These are phyloP conservation scores for Cladosporium sp. DNA, from an alignment of 2,329 filamentous ascomycete genomes.

Conservation along the genomic window DNA sequence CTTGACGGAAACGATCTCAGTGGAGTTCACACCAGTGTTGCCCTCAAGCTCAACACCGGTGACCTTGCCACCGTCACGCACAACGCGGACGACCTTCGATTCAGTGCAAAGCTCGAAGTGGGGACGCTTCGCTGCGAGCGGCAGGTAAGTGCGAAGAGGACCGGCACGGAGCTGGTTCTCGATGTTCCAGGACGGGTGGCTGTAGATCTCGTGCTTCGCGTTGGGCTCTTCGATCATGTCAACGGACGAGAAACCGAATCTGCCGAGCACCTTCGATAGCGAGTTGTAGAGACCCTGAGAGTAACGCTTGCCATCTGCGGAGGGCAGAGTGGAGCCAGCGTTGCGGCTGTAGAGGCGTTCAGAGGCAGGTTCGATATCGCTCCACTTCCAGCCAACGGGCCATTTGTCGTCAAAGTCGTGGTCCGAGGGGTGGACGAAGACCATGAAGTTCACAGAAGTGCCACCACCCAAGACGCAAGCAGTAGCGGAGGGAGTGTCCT, in stretches of 20 bases:
- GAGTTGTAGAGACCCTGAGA: constrained; percentile 65
- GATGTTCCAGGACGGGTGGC: constrained; percentile 68
- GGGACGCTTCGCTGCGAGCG: constrained; percentile 56
- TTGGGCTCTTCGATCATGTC: constrained; percentile 60
- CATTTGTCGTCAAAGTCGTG: constrained; percentile 73
- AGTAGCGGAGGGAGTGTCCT: constrained; percentile 69
- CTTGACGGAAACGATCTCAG: constrained; percentile 56
- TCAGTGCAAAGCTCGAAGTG: constrained; percentile 71
- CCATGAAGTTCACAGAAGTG: constrained; percentile 64
- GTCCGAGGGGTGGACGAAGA: constrained; percentile 66
- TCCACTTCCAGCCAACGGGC: constrained; percentile 68
- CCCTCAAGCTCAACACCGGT: constrained; percentile 67
- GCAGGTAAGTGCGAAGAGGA: constrained; percentile 70
- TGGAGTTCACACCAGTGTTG: constrained; percentile 57
- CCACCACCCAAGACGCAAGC: constrained; percentile 70
- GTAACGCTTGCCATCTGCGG: constrained; percentile 66
- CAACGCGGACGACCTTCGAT: constrained; percentile 65
- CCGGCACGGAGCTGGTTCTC: constrained; percentile 65
- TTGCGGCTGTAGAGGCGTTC: constrained; percentile 67
- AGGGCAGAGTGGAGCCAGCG: constrained; percentile 67
- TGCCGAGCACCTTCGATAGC: constrained; percentile 58
- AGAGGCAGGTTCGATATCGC: constrained; percentile 61
- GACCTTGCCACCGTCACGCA: constrained; percentile 61
- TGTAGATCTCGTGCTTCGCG: constrained; percentile 66
- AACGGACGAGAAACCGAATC: constrained; percentile 63